Evolutionary conservation across 805 yeast species (phyloP).

Genomic region (Priceomyces carsonii): DNA sequence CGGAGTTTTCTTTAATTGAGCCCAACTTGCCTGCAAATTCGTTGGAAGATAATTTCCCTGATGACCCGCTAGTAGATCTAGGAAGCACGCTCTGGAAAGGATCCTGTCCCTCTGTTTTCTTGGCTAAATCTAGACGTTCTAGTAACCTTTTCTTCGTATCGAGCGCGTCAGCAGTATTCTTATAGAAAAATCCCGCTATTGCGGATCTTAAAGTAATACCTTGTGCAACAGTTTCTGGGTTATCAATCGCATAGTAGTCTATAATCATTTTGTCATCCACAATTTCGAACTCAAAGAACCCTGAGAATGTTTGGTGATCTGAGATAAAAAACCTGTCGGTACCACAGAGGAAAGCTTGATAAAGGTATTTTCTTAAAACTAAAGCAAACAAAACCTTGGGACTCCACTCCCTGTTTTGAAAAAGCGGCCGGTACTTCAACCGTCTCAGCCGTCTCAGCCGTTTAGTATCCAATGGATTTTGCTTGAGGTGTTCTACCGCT

Average conservation of each 20-base stretch:
- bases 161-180: conserved; percentile 1
- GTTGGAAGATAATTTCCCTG: conserved; percentile 10
- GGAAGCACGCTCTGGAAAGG: too few species aligned
- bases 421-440: too few species aligned
- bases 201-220: conserved; percentile 7
- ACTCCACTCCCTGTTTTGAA: not conserved
- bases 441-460: too few species aligned
- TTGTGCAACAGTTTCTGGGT: conserved; percentile 5
- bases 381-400: conserved; percentile 1
- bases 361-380: conserved; percentile 2
- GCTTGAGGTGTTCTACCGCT: not conserved
- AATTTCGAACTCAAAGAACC: conserved; percentile 5
- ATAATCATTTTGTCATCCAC: conserved; percentile 5
- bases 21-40: conserved; percentile 33
- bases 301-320: conserved; percentile 3
- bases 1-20: conserved; percentile 15
- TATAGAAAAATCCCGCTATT: conserved; percentile 6
- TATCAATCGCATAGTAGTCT: conserved; percentile 4
- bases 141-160: conserved; percentile 1
- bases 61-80: too few species aligned
- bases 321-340: conserved; percentile 1
- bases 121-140: not conserved
- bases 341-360: conserved; percentile 3
- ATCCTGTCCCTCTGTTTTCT: not conserved
- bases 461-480: too few species aligned